phyloP scores from a whole-genome alignment of 495 filamentous ascomycete species.

The Elasticomyces elasticus region DNA sequence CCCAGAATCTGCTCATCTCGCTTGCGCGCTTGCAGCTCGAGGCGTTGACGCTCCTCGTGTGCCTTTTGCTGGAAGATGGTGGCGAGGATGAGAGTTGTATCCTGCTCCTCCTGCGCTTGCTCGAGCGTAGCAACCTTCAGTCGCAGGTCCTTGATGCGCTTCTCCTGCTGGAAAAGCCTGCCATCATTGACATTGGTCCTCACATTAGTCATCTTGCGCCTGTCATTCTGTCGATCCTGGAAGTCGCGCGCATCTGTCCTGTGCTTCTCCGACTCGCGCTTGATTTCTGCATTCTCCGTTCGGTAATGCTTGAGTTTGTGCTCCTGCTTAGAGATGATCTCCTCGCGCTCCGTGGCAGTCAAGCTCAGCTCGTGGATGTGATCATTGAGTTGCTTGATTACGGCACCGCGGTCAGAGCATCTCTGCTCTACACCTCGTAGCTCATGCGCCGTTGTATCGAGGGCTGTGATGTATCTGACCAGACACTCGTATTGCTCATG shows the following conservation, averaged over 20 bases:
- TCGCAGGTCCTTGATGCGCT: constrained; percentile 1
- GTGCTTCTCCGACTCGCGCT: not conserved
- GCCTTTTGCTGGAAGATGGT: not conserved
- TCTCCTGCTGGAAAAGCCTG: constrained; percentile 3
- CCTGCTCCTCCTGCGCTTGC: not conserved
- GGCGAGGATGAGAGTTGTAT: not conserved
- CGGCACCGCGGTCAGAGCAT: not conserved
- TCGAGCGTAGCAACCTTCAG: not conserved
- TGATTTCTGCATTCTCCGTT: not conserved
- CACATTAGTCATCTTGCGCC: not conserved
- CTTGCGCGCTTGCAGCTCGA: not conserved
- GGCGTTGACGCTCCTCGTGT: not conserved
- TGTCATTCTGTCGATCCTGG: not conserved
- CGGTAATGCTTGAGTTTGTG: not conserved
- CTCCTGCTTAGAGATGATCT: not conserved
- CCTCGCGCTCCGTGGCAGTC: not conserved
- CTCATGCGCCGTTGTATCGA: not conserved
- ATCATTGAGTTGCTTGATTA: not conserved
- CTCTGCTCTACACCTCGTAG: not conserved
- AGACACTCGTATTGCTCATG: not conserved
- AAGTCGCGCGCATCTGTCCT: not conserved
- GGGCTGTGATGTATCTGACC: not conserved
- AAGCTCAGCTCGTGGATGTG: not conserved
- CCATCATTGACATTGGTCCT: not conserved
- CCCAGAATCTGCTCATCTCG: too few relatives aligned